A percentile compares a stretch with the other conserved stretches of the same genome.
These are phyloP conservation scores for Yamadazyma aaseri DNA, from an alignment of 1,139 yeast genomes.

Conservation along the genomic window DNA sequence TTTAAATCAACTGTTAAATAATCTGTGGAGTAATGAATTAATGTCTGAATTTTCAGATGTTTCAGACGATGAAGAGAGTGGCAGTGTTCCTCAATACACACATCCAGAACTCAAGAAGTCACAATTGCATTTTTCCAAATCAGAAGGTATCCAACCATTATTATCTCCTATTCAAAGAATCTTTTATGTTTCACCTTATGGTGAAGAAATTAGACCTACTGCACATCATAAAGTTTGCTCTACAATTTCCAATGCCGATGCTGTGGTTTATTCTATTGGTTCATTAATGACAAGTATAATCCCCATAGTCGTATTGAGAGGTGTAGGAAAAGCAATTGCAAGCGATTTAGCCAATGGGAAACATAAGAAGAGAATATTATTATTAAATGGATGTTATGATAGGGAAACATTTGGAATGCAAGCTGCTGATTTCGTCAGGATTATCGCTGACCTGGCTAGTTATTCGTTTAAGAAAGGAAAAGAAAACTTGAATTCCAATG, in stretches of 20 bases:
- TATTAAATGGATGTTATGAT: conserved; percentile 72
- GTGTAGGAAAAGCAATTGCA: conserved; percentile 64
- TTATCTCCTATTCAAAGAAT: conserved; percentile 74
- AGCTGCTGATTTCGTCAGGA: conserved; percentile 57
- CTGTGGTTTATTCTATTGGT: conserved; percentile 77
- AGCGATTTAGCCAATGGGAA: conserved; percentile 22
- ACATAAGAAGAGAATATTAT: conserved; percentile 47
- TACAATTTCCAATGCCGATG: conserved; percentile 50
- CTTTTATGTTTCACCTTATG: conserved; percentile 83
- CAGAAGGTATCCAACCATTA: conserved; percentile 53
- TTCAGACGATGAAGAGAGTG: conserved; percentile 44
- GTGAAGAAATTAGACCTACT: conserved; percentile 79
- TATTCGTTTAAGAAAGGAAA: conserved; percentile 28
- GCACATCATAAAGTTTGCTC: conserved; percentile 66
- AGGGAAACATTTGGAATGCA: conserved; percentile 72
- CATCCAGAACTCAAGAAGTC: conserved; percentile 78
- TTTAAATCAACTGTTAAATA: conserved; percentile 12
- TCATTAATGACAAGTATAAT: conserved; percentile 83
- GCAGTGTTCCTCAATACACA: conserved; percentile 70
- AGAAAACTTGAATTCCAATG: conserved; percentile 9
- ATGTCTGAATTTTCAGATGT: conserved; percentile 19
- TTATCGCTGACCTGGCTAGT: conserved; percentile 50
- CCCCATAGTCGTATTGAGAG: conserved; percentile 73
- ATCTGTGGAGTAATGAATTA: conserved; percentile 7
- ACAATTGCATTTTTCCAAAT: conserved; percentile 69